Percentiles rank a stretch among this genome's conserved stretches.
These are phyloP conservation scores for Suhomyces coccinellae DNA, from an alignment of 1,139 yeast genomes.

Conservation along the genomic window DNA sequence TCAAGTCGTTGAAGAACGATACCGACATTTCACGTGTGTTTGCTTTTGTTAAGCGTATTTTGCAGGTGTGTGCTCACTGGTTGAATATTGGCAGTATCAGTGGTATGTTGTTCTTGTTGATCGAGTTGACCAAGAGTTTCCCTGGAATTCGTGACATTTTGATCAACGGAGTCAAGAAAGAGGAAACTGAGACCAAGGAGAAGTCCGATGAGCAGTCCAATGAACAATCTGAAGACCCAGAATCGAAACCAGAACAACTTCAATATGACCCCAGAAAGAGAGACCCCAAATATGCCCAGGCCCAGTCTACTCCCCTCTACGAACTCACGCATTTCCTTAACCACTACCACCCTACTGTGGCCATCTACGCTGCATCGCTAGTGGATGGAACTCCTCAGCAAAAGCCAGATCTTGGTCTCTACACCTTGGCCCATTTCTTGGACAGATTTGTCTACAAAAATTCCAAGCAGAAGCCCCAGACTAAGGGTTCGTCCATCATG, in stretches of 20 bases:
- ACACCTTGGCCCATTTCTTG: slow-evolving; percentile 84
- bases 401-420: slow-evolving; percentile 88
- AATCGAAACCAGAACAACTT: slow-evolving; percentile 10
- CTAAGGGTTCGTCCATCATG: slow-evolving; percentile 92
- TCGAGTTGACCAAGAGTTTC: slow-evolving; percentile 53
- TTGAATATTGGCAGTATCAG: slow-evolving; percentile 82
- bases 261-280: slow-evolving; percentile 84
- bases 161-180: slow-evolving; percentile 25
- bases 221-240: slow-evolving; percentile 14
- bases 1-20: slow-evolving; percentile 80
- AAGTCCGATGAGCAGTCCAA: slow-evolving; percentile 10
- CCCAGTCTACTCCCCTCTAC: slow-evolving; percentile 81
- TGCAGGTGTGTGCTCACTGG: slow-evolving; percentile 87
- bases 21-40: slow-evolving; percentile 62
- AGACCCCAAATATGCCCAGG: slow-evolving; percentile 87
- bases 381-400: slow-evolving; percentile 46
- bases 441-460: slow-evolving; percentile 95
- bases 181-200: slow-evolving; percentile 14
- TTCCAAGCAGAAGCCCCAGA: slow-evolving; percentile 70
- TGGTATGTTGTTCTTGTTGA: slow-evolving; percentile 81
- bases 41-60: slow-evolving; percentile 89
- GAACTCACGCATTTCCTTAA: slow-evolving; percentile 70
- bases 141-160: slow-evolving; percentile 45
- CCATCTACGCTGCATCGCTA: slow-evolving; percentile 73
- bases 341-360: slow-evolving; percentile 92